Conservation (phyloP, 2,329 filamentous ascomycete genomes). For the Malbranchea zuffiana region DNA sequence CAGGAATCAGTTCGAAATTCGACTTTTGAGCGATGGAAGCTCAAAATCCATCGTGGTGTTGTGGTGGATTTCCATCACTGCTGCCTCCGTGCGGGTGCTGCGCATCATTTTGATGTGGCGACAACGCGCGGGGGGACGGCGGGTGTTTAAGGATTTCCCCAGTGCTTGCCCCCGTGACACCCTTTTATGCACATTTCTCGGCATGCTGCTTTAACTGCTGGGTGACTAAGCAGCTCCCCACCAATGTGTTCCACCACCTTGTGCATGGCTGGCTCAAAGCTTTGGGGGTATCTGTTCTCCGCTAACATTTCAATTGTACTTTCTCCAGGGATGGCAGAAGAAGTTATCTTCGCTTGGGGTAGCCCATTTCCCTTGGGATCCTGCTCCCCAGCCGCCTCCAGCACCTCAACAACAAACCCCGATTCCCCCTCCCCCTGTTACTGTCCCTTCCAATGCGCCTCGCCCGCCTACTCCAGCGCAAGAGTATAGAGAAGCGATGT, state of each 20-base stretch:
- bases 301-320: conserved; percentile 3
- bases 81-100: background rate
- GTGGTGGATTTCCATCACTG: conserved; percentile 2
- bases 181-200: conserved; percentile 21
- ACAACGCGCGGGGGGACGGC: conserved; percentile 27
- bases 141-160: conserved; percentile 26
- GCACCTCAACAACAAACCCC: conserved; percentile 29
- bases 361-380: conserved; percentile 91
- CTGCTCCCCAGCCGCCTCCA: conserved; percentile 55
- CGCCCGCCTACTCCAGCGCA: conserved; percentile 22
- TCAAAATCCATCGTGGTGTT: too few relatives aligned
- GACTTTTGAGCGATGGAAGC: too few relatives aligned
- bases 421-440: conserved; percentile 30
- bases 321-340: conserved; percentile 73
- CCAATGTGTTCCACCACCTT: conserved; percentile 1
- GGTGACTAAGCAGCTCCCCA: conserved; percentile 10
- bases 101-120: conserved; percentile 25
- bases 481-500: conserved; percentile 20
- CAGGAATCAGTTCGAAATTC: too few relatives aligned
- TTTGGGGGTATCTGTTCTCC: background rate
- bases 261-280: background rate
- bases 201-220: conserved; percentile 13
- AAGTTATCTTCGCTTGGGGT: conserved; percentile 78
- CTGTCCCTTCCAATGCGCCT: conserved; percentile 37
- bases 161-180: conserved; percentile 25